phyloP scores from a whole-genome alignment of 352 stramenopile species.

The Globisporangium cystogenes region DNA sequence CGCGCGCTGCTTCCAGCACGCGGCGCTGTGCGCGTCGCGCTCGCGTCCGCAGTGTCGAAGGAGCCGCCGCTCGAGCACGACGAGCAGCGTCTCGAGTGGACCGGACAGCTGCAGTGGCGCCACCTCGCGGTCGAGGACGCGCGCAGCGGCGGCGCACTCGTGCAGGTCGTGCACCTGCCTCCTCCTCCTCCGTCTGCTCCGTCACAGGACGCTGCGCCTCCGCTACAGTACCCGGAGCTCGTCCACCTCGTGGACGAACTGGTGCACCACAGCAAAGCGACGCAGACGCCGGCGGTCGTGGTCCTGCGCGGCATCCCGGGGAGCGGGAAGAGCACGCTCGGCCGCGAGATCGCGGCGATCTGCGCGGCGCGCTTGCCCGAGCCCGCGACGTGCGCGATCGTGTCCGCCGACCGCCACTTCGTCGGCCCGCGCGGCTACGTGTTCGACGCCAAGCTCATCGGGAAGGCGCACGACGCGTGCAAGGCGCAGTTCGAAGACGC shows the following conservation, averaged over 20 bases:
- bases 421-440: conserved; percentile 53
- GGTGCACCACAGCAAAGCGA: conserved; percentile 17
- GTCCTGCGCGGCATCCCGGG: conserved; percentile 68
- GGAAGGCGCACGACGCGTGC: conserved; percentile 39
- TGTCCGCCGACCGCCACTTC: conserved; percentile 69
- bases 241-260: conserved; percentile 30
- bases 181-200: background rate
- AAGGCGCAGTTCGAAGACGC: conserved; percentile 33
- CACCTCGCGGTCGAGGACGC: conserved; percentile 9
- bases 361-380: conserved; percentile 15
- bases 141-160: background rate
- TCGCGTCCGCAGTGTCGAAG: conserved; percentile 11
- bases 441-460: conserved; percentile 50
- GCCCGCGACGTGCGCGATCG: conserved; percentile 19
- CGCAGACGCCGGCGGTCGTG: conserved; percentile 29
- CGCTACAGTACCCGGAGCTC: conserved; percentile 27
- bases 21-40: conserved; percentile 3
- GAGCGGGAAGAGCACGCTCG: conserved; percentile 64
- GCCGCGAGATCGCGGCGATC: conserved; percentile 32
- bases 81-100: conserved; percentile 9
- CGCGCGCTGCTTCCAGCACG: conserved; percentile 19
- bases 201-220: background rate
- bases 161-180: conserved; percentile 22
- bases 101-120: conserved; percentile 6
- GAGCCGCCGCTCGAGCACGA: background rate